Conservation (phyloP, 345 rosid genomes). For the Syzygium aromaticum region DNA sequence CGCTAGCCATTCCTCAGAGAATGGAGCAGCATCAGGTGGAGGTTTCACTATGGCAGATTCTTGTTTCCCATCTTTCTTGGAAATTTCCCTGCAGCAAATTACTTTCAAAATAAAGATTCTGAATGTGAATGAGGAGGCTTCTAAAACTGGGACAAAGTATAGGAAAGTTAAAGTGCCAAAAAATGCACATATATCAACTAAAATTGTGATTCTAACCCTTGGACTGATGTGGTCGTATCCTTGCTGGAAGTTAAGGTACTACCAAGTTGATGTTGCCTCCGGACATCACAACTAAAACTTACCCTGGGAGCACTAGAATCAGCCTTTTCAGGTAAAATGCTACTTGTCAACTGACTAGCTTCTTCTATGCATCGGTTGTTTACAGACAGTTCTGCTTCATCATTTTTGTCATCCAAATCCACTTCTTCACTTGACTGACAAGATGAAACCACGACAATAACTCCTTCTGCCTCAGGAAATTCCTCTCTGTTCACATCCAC, state of each 20-base stretch:
- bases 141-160: background rate
- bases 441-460: background rate
- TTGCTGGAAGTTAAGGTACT: background rate
- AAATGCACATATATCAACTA: background rate
- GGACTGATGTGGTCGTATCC: background rate
- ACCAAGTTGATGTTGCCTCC: background rate
- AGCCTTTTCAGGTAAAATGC: background rate
- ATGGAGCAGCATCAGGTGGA: slow-evolving; percentile 58
- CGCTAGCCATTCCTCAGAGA: slow-evolving; percentile 95
- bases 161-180: background rate
- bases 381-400: background rate
- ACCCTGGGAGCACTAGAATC: background rate
- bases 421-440: background rate
- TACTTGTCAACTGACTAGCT: background rate
- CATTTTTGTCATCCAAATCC: background rate
- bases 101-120: background rate
- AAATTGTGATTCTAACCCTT: background rate
- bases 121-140: background rate
- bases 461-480: background rate
- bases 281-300: background rate
- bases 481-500: background rate
- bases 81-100: slow-evolving; percentile 21
- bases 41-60: slow-evolving; percentile 37
- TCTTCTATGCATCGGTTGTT: background rate
- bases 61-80: slow-evolving; percentile 29